Conservation (phyloP, 2,329 filamentous ascomycete genomes). For the Ceratocystis ficicola region DNA sequence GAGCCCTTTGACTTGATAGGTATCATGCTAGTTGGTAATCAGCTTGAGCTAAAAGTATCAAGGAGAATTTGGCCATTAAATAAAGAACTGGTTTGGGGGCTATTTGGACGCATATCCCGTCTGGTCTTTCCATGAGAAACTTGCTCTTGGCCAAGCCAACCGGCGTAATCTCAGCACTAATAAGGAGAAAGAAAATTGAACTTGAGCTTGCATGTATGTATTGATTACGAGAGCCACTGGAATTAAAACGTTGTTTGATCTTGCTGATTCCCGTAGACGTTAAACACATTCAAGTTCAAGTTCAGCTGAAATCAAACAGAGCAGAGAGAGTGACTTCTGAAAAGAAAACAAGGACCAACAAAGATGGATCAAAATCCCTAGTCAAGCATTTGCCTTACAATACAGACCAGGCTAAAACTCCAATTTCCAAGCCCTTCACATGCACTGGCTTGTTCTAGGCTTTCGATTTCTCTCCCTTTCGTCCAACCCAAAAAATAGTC, state of each 20-base stretch:
- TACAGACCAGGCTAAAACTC: not conserved
- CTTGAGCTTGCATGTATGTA: too few relatives aligned
- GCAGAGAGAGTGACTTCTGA: not conserved
- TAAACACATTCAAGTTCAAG: too few relatives aligned
- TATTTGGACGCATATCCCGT: not conserved
- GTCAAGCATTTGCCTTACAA: not conserved
- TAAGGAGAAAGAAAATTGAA: not conserved
- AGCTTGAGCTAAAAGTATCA: too few relatives aligned
- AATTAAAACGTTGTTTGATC: too few relatives aligned
- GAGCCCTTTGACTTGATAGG: too few relatives aligned
- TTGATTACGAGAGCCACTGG: too few relatives aligned
- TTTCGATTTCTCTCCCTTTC: not conserved
- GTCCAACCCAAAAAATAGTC: not conserved
- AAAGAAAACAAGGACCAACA: not conserved
- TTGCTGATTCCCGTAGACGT: too few relatives aligned
- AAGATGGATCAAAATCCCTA: not conserved
- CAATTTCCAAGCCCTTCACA: not conserved
- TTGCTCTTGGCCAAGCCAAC: not conserved
- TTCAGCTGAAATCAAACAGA: too few relatives aligned
- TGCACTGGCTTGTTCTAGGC: not conserved
- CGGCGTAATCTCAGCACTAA: not conserved
- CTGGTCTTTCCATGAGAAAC: not conserved
- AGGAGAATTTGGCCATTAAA: not conserved
- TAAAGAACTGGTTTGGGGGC: not conserved
- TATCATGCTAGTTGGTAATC: too few relatives aligned